A percentile compares a stretch with the other conserved stretches of the same genome.
These are phyloP conservation scores for Scutellaria galericulata DNA, from an alignment of 257 asterid genomes.

Conservation along the genomic window DNA sequence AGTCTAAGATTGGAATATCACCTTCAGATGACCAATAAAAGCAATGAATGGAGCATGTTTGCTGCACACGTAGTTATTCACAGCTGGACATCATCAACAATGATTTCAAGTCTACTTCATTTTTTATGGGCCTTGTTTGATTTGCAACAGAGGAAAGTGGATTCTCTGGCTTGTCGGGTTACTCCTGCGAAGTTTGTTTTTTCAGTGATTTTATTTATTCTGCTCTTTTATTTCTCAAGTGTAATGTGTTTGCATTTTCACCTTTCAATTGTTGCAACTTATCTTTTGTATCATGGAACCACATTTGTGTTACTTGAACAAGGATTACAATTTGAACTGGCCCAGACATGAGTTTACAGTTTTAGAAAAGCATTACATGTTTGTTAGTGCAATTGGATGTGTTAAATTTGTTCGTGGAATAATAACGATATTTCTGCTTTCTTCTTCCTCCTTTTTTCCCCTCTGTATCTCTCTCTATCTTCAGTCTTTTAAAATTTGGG, in stretches of 20 bases:
- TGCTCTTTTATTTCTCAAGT: background rate
- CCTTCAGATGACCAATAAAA: background rate
- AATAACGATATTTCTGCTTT: background rate
- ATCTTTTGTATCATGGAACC: conserved; percentile 12
- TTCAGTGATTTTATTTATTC: background rate
- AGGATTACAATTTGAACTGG: background rate
- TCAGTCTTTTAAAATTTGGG: background rate
- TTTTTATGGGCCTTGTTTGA: background rate
- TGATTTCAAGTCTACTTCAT: background rate
- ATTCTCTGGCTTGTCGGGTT: conserved; percentile 3
- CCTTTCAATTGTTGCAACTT: background rate
- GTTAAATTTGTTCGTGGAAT: background rate
- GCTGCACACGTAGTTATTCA: background rate
- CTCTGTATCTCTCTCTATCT: background rate
- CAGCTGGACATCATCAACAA: background rate
- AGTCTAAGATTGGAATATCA: background rate
- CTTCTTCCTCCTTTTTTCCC: background rate
- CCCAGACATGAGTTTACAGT: background rate
- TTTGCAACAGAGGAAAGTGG: background rate
- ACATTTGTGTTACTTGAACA: background rate
- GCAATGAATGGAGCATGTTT: background rate
- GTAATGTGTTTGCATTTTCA: background rate
- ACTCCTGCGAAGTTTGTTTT: background rate
- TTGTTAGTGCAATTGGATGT: background rate
- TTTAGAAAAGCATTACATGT: background rate